Evolutionary conservation across 2,329 filamentous ascomycete species (phyloP).

Genomic region (Triangularia verruculosa): DNA sequence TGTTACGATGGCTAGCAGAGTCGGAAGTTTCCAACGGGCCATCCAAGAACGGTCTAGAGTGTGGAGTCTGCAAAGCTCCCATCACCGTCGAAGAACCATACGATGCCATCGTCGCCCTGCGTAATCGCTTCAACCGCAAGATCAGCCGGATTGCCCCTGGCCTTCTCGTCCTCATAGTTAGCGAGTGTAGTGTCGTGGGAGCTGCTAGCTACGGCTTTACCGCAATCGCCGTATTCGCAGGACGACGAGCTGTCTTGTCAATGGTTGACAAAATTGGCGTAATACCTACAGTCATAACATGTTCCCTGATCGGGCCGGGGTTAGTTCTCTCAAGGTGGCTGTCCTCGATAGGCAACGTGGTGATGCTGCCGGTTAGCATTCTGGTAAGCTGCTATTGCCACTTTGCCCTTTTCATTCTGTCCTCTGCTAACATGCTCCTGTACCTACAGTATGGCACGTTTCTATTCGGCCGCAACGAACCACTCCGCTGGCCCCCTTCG

Average conservation of each 20-base stretch:
- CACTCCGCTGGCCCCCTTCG: slow-evolving; percentile 53
- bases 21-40: slow-evolving; percentile 59
- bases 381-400: slow-evolving; percentile 34
- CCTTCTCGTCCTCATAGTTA: slow-evolving; percentile 61
- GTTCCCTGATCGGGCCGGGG: slow-evolving; percentile 47
- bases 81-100: slow-evolving; percentile 74
- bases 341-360: slow-evolving; percentile 41
- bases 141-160: slow-evolving; percentile 57
- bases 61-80: slow-evolving; percentile 83
- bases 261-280: slow-evolving; percentile 35
- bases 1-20: slow-evolving; percentile 92
- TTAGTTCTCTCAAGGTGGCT: slow-evolving; percentile 45
- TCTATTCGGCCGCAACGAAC: slow-evolving; percentile 44
- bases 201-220: slow-evolving; percentile 53
- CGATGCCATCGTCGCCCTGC: slow-evolving; percentile 67
- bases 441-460: slow-evolving; percentile 45
- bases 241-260: slow-evolving; percentile 39
- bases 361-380: slow-evolving; percentile 43
- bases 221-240: slow-evolving; percentile 52
- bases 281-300: slow-evolving; percentile 29
- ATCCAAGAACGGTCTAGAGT: slow-evolving; percentile 65
- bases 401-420: background rate
- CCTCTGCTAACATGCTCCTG: slow-evolving; percentile 1
- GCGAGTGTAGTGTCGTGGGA: slow-evolving; percentile 49
- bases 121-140: slow-evolving; percentile 55